These are phyloP conservation scores for Vitis labrusca DNA, from an alignment of 164 flowering plant genomes.

Conservation along the genomic window DNA sequence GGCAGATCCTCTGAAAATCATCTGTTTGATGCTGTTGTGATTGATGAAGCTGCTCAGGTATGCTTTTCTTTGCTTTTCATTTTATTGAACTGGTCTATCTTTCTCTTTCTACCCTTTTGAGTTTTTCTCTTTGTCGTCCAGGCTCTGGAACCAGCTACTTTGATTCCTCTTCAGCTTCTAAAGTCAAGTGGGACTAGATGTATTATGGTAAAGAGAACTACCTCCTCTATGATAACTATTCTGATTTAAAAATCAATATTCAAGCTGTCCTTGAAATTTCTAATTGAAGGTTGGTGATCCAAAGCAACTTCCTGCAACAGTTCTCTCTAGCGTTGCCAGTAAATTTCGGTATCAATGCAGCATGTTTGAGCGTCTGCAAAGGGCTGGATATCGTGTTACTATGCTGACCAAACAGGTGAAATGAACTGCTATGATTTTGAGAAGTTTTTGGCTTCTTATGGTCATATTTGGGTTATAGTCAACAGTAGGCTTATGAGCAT, in stretches of 20 bases:
- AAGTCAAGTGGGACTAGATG: slow-evolving; percentile 79
- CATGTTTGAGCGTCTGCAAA: slow-evolving; percentile 97
- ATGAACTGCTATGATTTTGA: not conserved
- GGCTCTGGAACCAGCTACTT: slow-evolving; percentile 98
- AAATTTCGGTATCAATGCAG: slow-evolving; percentile 86
- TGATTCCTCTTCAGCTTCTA: slow-evolving; percentile 94
- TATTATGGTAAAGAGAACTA: slow-evolving; percentile 60
- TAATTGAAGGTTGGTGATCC: slow-evolving; percentile 94
- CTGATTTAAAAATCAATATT: slow-evolving; percentile 7
- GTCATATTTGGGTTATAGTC: too few relatives aligned
- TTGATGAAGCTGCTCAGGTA: slow-evolving; percentile 99
- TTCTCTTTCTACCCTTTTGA: not conserved
- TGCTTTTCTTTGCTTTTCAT: slow-evolving; percentile 2
- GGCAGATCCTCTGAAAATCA: slow-evolving; percentile 53
- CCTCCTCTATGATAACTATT: not conserved
- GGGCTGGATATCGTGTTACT: slow-evolving; percentile 83
- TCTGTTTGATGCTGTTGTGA: slow-evolving; percentile 90
- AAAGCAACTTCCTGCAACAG: slow-evolving; percentile 99
- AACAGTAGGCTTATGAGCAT: too few relatives aligned
- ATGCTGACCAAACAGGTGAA: slow-evolving; percentile 90
- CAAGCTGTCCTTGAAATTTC: slow-evolving; percentile 10
- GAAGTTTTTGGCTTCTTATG: too few relatives aligned
- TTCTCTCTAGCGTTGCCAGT: slow-evolving; percentile 85
- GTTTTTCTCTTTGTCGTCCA: slow-evolving; percentile 22
- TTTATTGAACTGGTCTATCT: not conserved